A percentile compares a stretch with the other conserved stretches of the same genome.
Evolutionary conservation across 768 basidiomycete species (phyloP).

Genomic region (Mycena belliarum): DNA sequence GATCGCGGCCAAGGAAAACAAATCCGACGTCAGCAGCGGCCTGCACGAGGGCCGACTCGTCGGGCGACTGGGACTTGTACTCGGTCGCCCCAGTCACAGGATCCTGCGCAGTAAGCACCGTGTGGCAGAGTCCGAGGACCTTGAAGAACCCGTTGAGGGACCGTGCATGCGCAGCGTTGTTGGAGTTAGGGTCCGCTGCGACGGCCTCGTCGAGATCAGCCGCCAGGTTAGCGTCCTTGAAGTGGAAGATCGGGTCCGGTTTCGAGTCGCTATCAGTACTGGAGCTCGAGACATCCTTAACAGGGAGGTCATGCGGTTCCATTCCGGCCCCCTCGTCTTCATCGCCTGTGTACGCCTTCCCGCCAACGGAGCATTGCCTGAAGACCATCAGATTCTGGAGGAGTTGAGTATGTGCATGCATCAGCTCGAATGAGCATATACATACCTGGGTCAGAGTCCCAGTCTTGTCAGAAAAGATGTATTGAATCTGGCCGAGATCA

Average conservation of each 20-base stretch:
- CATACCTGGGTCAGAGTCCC: constrained; percentile 91
- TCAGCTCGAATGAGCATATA: background rate
- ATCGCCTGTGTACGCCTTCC: constrained; percentile 80
- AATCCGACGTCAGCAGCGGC: constrained; percentile 96
- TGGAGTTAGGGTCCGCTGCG: constrained; percentile 51
- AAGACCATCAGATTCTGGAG: constrained; percentile 89
- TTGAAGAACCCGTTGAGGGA: constrained; percentile 89
- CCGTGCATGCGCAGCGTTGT: constrained; percentile 65
- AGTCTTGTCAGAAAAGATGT: constrained; percentile 98
- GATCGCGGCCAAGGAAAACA: constrained; percentile 87
- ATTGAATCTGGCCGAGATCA: constrained; percentile 97
- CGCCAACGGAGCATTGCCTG: constrained; percentile 87
- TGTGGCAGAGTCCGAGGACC: constrained; percentile 91
- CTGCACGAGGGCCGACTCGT: constrained; percentile 95
- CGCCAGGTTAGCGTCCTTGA: constrained; percentile 59
- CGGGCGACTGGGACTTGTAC: constrained; percentile 97
- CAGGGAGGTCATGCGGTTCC: background rate
- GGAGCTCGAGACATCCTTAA: constrained; percentile 9
- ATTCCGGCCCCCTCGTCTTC: constrained; percentile 24
- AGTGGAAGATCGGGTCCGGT: constrained; percentile 37
- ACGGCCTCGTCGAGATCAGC: constrained; percentile 65
- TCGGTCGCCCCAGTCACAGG: constrained; percentile 72
- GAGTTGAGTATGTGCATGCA: background rate
- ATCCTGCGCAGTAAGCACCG: constrained; percentile 81
- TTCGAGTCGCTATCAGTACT: constrained; percentile 24